phyloP scores from a whole-genome alignment of 2,329 filamentous ascomycete species.

The Fusarium circinatum region DNA sequence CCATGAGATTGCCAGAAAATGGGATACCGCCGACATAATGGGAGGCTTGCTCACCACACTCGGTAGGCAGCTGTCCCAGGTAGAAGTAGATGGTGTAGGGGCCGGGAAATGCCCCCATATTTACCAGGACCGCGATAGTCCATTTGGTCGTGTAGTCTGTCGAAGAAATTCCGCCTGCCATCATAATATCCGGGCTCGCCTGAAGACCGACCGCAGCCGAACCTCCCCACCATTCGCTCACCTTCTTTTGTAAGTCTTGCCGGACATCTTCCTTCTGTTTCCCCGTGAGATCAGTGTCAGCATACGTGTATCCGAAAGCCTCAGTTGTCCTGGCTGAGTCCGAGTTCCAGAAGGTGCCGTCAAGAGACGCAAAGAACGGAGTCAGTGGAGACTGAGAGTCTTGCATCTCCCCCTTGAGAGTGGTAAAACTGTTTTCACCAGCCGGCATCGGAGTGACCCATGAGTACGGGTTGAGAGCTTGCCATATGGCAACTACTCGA shows the following conservation, averaged over 20 bases:
- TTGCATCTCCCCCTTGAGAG: slow-evolving; percentile 62
- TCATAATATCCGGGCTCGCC: not conserved
- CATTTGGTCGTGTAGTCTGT: slow-evolving; percentile 67
- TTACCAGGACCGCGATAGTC: slow-evolving; percentile 57
- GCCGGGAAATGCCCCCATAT: not conserved
- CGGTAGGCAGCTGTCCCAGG: not conserved
- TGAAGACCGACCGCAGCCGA: slow-evolving; percentile 45
- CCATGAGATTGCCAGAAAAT: not conserved
- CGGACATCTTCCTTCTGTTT: slow-evolving; percentile 42
- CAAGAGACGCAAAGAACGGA: slow-evolving; percentile 70
- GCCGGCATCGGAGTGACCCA: slow-evolving; percentile 70
- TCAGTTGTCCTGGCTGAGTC: slow-evolving; percentile 67
- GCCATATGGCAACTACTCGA: slow-evolving; percentile 80
- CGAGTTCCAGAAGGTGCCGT: slow-evolving; percentile 75
- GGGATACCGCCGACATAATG: not conserved
- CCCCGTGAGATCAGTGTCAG: slow-evolving; percentile 60
- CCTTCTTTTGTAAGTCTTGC: slow-evolving; percentile 51
- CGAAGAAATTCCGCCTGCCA: slow-evolving; percentile 33
- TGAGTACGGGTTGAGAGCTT: slow-evolving; percentile 73
- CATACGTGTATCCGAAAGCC: slow-evolving; percentile 79
- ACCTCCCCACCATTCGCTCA: slow-evolving; percentile 63
- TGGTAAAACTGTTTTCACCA: slow-evolving; percentile 70
- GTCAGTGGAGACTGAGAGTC: slow-evolving; percentile 68
- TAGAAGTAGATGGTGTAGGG: not conserved
- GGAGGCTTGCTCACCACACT: not conserved